Percentiles rank a stretch among this genome's conserved stretches.
These are phyloP conservation scores for Xerocomellus chrysenteron DNA, from an alignment of 768 basidiomycete species.

Conservation along the genomic window DNA sequence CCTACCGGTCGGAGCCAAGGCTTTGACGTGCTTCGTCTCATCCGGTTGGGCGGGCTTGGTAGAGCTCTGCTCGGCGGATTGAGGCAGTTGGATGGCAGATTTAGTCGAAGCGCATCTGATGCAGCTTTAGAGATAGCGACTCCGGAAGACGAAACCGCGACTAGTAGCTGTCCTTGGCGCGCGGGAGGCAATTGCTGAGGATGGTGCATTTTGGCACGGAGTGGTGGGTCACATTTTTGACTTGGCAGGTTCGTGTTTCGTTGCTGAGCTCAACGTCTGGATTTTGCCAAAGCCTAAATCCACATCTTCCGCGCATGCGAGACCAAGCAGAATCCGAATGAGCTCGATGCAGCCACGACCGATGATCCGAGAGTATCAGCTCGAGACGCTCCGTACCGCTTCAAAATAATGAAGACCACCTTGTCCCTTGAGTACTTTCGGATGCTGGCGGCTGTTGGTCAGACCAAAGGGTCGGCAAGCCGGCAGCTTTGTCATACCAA, in stretches of 20 bases:
- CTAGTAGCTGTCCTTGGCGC: neutral
- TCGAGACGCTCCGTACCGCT: conserved; percentile 10
- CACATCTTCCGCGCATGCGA: neutral
- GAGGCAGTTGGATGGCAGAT: neutral
- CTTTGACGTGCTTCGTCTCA: neutral
- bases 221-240: neutral
- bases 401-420: neutral
- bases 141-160: neutral
- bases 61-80: neutral
- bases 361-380: neutral
- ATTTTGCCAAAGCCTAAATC: conserved; percentile 3
- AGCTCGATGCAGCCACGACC: conserved; percentile 5
- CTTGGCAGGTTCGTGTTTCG: neutral
- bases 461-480: no score
- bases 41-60: neutral
- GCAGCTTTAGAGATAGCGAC: neutral
- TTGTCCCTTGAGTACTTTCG: neutral
- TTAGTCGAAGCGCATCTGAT: neutral
- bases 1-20: neutral
- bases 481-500: no score
- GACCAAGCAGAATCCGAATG: conserved; percentile 11
- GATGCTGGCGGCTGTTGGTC: no score
- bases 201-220: neutral
- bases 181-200: neutral
- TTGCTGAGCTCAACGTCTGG: neutral